Evolutionary conservation across 345 rosid genomes (phyloP).

Genomic region (Rhizophora mangle): DNA sequence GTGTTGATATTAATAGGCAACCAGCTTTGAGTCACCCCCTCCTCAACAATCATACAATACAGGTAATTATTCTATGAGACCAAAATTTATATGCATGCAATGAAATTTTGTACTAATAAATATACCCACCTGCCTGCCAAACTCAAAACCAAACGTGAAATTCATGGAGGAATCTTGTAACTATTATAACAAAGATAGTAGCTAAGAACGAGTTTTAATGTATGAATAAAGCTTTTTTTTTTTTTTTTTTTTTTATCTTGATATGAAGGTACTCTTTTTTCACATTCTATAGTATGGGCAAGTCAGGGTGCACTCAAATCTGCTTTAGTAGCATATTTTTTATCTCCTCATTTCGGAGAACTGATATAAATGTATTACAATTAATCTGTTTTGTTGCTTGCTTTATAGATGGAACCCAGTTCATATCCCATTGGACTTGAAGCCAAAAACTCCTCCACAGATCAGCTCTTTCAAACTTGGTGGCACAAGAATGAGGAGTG

Average conservation of each 20-base stretch:
- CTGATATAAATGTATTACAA: no score
- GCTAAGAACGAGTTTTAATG: no score
- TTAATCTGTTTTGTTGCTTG: not conserved
- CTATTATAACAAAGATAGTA: no score
- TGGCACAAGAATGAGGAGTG: constrained; percentile 24
- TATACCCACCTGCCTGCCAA: no score
- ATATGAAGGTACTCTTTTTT: no score
- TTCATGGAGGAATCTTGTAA: no score
- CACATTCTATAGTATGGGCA: no score
- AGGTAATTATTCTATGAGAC: not conserved
- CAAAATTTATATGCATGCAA: not conserved
- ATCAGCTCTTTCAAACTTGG: constrained; percentile 16
- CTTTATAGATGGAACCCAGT: constrained; percentile 22
- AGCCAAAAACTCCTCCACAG: not conserved
- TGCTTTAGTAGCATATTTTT: not conserved
- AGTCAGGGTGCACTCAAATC: not conserved
- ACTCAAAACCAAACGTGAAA: no score
- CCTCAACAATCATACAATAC: constrained; percentile 27
- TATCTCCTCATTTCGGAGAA: no score
- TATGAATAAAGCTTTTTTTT: no score
- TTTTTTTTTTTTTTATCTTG: no score
- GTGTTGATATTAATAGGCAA: constrained; percentile 30
- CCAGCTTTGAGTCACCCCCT: constrained; percentile 36
- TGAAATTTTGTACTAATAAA: no score
- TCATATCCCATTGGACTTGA: constrained; percentile 6